Conservation (phyloP, 179 eudicot species). For the Heliamphora pulchella region DNA sequence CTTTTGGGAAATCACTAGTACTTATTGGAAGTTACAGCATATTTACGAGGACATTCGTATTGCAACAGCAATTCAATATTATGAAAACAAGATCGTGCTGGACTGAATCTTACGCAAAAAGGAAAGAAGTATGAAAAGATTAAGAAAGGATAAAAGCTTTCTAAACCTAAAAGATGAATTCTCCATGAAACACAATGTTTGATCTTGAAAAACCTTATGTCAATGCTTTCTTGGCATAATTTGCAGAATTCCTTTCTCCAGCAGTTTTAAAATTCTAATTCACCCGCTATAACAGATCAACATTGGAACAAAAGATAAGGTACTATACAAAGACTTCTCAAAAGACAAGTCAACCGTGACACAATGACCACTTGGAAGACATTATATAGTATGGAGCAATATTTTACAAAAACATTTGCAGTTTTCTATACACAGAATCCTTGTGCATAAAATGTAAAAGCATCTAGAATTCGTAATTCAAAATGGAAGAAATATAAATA, state of each 20-base stretch:
- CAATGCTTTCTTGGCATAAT: too few relatives aligned
- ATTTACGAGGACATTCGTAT: neutral
- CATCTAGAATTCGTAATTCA: neutral
- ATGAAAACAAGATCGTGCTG: neutral
- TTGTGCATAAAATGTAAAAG: slow-evolving; percentile 11
- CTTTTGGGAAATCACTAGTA: neutral
- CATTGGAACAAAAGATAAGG: neutral
- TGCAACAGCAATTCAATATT: neutral
- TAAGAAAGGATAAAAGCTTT: neutral
- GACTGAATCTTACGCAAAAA: neutral
- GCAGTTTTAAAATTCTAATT: too few relatives aligned
- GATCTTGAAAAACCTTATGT: too few relatives aligned
- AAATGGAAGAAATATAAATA: slow-evolving; percentile 1
- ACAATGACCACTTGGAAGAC: neutral
- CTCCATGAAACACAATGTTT: neutral
- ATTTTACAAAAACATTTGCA: neutral
- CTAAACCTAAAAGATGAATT: too few relatives aligned
- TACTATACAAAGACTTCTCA: neutral
- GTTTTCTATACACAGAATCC: neutral
- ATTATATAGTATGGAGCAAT: neutral
- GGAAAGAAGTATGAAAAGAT: neutral
- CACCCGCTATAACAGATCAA: too few relatives aligned
- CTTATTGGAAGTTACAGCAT: neutral
- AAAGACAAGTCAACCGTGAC: neutral
- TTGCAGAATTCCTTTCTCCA: too few relatives aligned